Evolutionary conservation across 495 filamentous ascomycete species (phyloP), one percentile per base, ranked within the genome.

Genomic region (Pyrenula massariospora): DNA sequence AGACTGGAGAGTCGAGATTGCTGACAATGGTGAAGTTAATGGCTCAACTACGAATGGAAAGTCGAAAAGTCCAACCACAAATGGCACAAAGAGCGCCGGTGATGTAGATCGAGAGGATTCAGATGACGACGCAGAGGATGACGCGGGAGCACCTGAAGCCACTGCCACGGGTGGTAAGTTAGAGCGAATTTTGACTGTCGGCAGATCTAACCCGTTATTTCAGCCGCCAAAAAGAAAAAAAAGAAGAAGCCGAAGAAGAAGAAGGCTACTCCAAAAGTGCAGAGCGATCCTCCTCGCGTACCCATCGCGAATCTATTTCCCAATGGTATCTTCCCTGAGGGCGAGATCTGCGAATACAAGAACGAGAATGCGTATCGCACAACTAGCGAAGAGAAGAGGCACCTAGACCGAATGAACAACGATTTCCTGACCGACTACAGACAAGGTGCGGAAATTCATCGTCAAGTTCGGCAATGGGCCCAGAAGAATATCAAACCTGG

Each of bases 71-170:
- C 68, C 74, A 23, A 70, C 70, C 8, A 69, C 76, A 54, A 64
- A 65, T 52, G 65, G 68, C 42, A 65, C 69, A 55, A 65, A 76
- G 49, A 71, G 73, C 55, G 65, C 66, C 36, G 66, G 69, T 53
- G 72, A 64, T 55, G 76, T 80, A 57, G 81, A 75, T 21, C 79
- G 80, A 55, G 85, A 87, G 54, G 84, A 87, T 50, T 85, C 83
- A 23, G 84, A 87, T 25, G 85, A 88, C 51, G 78, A 77, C 25
- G 75, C 74, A 42, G 79, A 80, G 20, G 75, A 78, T 25, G 77
- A 75, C 54, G 68, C 64, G 24, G 67, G 61, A 53, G 73, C 63
- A 25, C 60, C 65, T 20, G 74, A 72, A 1, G 65, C 66, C 54
- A 77, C 67, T 42, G 73, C 66, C 23, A 62, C 61, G 61, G 73